A percentile compares a stretch with the other conserved stretches of the same genome.
Evolutionary conservation across 805 yeast genomes (phyloP).

Genomic region (Naumovozyma dairenensis): DNA sequence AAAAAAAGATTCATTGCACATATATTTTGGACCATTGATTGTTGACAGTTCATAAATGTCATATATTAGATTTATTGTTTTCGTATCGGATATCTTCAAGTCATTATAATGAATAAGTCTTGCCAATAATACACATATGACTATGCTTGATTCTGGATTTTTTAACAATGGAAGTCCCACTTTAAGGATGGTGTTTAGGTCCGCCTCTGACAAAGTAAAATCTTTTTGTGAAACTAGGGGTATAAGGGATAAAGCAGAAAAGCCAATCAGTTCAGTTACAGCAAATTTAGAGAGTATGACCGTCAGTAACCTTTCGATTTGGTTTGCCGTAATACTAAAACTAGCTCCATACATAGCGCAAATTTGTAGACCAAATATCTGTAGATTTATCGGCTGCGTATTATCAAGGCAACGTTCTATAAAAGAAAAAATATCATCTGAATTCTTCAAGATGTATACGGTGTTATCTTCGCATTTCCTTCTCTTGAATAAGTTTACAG

Average conservation of each 20-base stretch:
- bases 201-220: constrained; percentile 6
- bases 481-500: constrained; percentile 16
- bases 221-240: constrained; percentile 14
- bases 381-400: constrained; percentile 2
- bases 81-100: constrained; percentile 26
- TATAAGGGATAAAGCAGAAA: constrained; percentile 17
- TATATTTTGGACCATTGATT: constrained; percentile 46
- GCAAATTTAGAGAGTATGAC: constrained; percentile 12
- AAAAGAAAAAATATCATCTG: constrained; percentile 12
- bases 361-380: constrained; percentile 16
- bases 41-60: constrained; percentile 45
- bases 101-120: constrained; percentile 15
- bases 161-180: constrained; percentile 30
- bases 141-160: constrained; percentile 11
- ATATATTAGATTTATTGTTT: constrained; percentile 38
- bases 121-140: constrained; percentile 20
- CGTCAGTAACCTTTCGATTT: constrained; percentile 5
- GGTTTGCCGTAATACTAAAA: constrained; percentile 1
- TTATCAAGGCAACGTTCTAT: constrained; percentile 10
- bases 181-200: constrained; percentile 19
- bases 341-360: constrained; percentile 10
- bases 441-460: constrained; percentile 8
- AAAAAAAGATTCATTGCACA: constrained; percentile 38
- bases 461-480: constrained; percentile 10
- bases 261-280: constrained; percentile 9